Percentiles rank a stretch among this genome's conserved stretches.
These are phyloP conservation scores for Pleoardoris graminearum DNA, from an alignment of 2,329 filamentous ascomycete genomes.

Conservation along the genomic window DNA sequence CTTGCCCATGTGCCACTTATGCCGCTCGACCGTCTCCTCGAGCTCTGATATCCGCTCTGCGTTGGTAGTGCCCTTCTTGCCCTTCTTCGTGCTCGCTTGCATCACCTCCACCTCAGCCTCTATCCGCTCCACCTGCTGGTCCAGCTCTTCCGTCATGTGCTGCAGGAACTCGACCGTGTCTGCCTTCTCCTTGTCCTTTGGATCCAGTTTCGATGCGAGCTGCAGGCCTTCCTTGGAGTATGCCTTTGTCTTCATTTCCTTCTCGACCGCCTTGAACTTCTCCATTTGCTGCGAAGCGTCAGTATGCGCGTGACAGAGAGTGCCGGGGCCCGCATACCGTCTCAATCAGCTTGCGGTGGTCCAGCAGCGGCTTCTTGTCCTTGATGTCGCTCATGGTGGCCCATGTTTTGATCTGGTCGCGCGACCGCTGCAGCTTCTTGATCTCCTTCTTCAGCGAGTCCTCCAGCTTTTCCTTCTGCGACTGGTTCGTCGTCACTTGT, in stretches of 20 bases:
- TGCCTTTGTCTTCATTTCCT: conserved; percentile 99
- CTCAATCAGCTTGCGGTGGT: conserved; percentile 95
- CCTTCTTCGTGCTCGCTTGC: conserved; percentile 90
- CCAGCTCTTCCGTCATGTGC: conserved; percentile 86
- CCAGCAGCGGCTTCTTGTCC: conserved; percentile 93
- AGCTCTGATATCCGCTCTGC: conserved; percentile 87
- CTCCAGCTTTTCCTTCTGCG: conserved; percentile 97
- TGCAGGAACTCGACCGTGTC: conserved; percentile 86
- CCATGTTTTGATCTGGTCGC: conserved; percentile 99
- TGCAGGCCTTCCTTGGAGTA: conserved; percentile 98
- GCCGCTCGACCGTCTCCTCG: conserved; percentile 79
- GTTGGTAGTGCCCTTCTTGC: conserved; percentile 82
- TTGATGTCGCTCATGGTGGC: conserved; percentile 98
- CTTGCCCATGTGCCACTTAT: conserved; percentile 96
- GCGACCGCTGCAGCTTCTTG: conserved; percentile 97
- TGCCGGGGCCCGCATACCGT: conserved; percentile 64
- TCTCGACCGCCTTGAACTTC: conserved; percentile 99
- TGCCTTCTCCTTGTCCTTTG: conserved; percentile 94
- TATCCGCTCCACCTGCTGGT: conserved; percentile 87
- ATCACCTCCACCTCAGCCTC: conserved; percentile 88
- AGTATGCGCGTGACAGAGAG: conserved; percentile 27
- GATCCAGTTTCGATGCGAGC: conserved; percentile 88
- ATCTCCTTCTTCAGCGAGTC: conserved; percentile 98
- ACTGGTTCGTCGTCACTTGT: conserved; percentile 84
- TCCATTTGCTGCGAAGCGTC: conserved; percentile 82